A percentile compares a stretch with the other conserved stretches of the same genome.
phyloP scores from a whole-genome alignment of 352 stramenopile genomes.

The Globisporangium rhizosaccharum region DNA sequence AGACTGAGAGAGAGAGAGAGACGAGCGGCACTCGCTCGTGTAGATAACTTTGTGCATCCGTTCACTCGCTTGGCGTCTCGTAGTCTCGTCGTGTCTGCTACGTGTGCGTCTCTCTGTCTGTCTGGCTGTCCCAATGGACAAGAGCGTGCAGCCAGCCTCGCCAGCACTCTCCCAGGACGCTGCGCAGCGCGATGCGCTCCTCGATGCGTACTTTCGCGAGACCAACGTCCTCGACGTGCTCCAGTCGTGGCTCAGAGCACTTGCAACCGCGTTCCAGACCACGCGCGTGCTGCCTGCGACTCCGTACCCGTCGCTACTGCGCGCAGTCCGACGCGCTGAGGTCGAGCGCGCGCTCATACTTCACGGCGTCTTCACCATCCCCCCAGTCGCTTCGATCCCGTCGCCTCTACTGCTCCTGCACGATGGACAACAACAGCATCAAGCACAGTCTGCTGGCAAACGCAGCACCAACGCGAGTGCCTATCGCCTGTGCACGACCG shows the following conservation, averaged over 20 bases:
- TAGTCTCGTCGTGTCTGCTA: too few species aligned
- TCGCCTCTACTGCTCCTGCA: conserved; percentile 7
- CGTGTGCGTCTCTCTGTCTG: too few species aligned
- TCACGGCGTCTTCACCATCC: neutral
- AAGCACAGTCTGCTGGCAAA: too few species aligned
- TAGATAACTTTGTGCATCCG: too few species aligned
- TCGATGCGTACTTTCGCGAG: conserved; percentile 37
- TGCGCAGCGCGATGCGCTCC: conserved; percentile 22
- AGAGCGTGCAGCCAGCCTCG: neutral
- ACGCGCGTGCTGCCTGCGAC: conserved; percentile 28
- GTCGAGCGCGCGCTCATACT: conserved; percentile 16
- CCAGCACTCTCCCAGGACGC: conserved; percentile 15
- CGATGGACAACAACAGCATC: conserved; percentile 10
- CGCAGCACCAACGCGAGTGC: conserved; percentile 3
- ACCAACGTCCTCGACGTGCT: conserved; percentile 36
- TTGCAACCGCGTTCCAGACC: conserved; percentile 23
- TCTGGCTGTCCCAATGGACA: too few species aligned
- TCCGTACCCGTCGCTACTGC: conserved; percentile 31
- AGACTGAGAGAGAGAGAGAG: neutral
- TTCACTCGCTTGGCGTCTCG: too few species aligned
- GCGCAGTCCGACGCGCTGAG: conserved; percentile 24
- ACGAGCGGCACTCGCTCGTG: neutral
- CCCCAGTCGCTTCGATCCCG: neutral
- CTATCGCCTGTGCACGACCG: conserved; percentile 14
- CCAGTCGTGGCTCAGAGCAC: conserved; percentile 19